Conservation (phyloP, 1,284 basidiomycete genomes). For the Neolentinus lepideus region DNA sequence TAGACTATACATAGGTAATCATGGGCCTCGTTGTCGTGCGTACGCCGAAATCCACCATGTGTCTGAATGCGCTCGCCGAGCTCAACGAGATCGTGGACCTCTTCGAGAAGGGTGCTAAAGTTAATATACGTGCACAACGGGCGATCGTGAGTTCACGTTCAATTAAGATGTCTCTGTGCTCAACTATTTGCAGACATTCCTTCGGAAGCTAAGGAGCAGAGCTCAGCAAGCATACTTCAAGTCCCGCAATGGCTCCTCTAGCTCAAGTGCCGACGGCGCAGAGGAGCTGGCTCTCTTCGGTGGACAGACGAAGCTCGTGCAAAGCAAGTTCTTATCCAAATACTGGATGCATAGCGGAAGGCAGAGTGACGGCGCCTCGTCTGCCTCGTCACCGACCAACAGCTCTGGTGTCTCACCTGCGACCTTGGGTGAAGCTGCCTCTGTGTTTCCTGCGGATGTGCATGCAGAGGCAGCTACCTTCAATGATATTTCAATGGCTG, state of each 20-base stretch:
- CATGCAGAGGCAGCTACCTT: neutral
- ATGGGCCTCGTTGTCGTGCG: slow-evolving; percentile 20
- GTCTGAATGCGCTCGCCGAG: slow-evolving; percentile 19
- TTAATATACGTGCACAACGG: slow-evolving; percentile 14
- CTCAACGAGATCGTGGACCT: slow-evolving; percentile 20
- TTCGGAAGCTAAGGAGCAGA: neutral
- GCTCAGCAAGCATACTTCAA: neutral
- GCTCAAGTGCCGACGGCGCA: slow-evolving; percentile 4
- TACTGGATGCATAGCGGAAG: slow-evolving; percentile 11
- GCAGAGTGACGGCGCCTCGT: neutral
- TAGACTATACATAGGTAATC: slow-evolving; percentile 19
- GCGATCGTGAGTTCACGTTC: slow-evolving; percentile 13
- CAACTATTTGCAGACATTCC: neutral
- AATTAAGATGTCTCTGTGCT: neutral
- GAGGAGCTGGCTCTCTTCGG: slow-evolving; percentile 13
- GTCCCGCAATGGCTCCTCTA: neutral
- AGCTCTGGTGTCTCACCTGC: neutral
- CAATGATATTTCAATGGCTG: neutral
- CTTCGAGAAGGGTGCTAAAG: slow-evolving; percentile 16
- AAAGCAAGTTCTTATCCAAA: neutral
- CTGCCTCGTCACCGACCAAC: neutral
- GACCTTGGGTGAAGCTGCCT: neutral
- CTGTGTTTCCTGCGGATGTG: no score
- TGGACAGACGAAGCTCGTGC: slow-evolving; percentile 7
- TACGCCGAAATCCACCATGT: slow-evolving; percentile 15